A percentile compares a stretch with the other conserved stretches of the same genome.
Evolutionary conservation across 2,329 filamentous ascomycete species (phyloP).

Genomic region (Ilyonectria destructans): DNA sequence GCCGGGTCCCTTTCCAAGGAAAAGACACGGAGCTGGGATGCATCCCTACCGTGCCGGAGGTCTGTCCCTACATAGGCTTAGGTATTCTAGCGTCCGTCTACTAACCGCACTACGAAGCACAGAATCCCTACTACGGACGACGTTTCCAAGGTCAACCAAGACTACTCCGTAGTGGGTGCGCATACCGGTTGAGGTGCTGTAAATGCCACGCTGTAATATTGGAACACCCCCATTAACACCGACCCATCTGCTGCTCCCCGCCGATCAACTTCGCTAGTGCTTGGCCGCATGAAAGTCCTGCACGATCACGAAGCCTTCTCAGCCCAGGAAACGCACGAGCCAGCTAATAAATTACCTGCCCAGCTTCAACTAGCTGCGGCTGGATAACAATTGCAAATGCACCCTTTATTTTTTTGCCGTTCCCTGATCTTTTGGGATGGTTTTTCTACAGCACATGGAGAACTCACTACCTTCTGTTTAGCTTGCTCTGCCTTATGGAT

Average conservation of each 20-base stretch:
- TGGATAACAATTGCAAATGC: constrained; percentile 6
- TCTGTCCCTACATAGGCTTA: background rate
- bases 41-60: constrained; percentile 4
- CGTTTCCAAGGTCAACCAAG: too few species aligned
- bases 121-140: background rate
- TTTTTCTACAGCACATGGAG: background rate
- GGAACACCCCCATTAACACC: background rate
- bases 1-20: constrained; percentile 12
- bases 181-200: background rate
- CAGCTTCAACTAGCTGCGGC: constrained; percentile 2
- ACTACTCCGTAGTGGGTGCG: too few species aligned
- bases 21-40: background rate
- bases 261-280: constrained; percentile 19
- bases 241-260: constrained; percentile 15
- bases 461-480: background rate
- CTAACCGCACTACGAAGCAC: background rate
- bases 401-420: background rate
- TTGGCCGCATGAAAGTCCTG: constrained; percentile 25
- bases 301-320: constrained; percentile 14
- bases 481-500: background rate
- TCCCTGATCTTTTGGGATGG: constrained; percentile 1
- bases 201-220: constrained; percentile 21
- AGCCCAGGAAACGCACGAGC: constrained; percentile 12
- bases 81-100: background rate
- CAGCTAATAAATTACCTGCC: constrained; percentile 4